Conservation (phyloP, 805 yeast species). For the Candida sonorensis region DNA sequence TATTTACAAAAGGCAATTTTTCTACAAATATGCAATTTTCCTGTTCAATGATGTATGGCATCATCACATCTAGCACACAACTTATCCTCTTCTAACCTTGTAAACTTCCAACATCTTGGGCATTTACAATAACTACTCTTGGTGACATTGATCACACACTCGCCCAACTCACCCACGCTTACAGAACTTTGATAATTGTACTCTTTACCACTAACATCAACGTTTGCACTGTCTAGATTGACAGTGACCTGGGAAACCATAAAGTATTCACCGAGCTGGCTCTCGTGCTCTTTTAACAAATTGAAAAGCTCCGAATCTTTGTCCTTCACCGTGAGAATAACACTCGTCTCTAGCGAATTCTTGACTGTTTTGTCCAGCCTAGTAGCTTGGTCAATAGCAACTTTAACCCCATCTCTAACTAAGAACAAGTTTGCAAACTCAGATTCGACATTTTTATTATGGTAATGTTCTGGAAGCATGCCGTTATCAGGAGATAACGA, state of each 20-base stretch:
- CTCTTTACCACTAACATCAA: constrained; percentile 1
- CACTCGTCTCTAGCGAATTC: constrained; percentile 54
- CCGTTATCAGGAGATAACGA: constrained; percentile 29
- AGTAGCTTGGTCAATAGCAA: constrained; percentile 51
- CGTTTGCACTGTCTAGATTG: constrained; percentile 9
- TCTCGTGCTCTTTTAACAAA: constrained; percentile 25
- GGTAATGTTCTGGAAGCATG: constrained; percentile 30
- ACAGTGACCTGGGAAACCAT: constrained; percentile 57
- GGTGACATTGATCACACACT: constrained; percentile 31
- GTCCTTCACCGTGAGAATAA: constrained; percentile 28
- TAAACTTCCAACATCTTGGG: constrained; percentile 91
- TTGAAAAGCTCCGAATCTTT: constrained; percentile 1
- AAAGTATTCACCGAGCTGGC: constrained; percentile 50
- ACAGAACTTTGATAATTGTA: constrained; percentile 26
- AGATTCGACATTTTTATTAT: constrained; percentile 28
- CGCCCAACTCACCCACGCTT: constrained; percentile 22
- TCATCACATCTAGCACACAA: constrained; percentile 63
- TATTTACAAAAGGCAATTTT: not conserved
- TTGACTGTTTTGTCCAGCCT: constrained; percentile 40
- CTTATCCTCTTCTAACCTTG: constrained; percentile 40
- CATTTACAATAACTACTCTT: constrained; percentile 48
- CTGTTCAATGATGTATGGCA: constrained; percentile 23
- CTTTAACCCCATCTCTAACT: constrained; percentile 43
- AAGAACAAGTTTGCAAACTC: constrained; percentile 42
- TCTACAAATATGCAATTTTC: not conserved